A percentile compares a stretch with the other conserved stretches of the same genome.
These are phyloP conservation scores for Leptographium galeiforme DNA, from an alignment of 2,329 filamentous ascomycete species.

Conservation along the genomic window DNA sequence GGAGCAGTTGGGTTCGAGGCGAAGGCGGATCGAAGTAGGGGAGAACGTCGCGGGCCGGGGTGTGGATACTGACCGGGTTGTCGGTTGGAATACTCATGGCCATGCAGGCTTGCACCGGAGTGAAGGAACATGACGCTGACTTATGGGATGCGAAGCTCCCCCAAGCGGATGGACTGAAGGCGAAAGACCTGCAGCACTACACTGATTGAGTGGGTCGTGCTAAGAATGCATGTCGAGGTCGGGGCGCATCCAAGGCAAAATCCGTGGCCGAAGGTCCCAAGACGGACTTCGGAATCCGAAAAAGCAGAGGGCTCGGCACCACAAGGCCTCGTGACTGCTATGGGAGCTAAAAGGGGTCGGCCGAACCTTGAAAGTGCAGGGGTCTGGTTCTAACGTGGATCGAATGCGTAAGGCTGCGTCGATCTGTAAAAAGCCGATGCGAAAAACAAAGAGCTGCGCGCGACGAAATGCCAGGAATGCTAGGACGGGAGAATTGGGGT, in stretches of 20 bases:
- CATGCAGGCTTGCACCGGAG: conserved; percentile 44
- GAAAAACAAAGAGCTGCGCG: too few relatives aligned
- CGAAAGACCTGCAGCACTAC: background rate
- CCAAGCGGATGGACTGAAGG: background rate
- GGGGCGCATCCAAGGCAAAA: background rate
- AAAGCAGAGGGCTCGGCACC: background rate
- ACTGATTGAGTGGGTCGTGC: background rate
- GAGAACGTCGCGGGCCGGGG: conserved; percentile 20
- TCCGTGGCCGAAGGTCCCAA: background rate
- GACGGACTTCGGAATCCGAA: background rate
- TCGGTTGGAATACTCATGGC: conserved; percentile 41
- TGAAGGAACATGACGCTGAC: conserved; percentile 40
- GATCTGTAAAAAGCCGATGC: background rate
- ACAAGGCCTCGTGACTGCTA: background rate
- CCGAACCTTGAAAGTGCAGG: background rate
- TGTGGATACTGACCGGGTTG: conserved; percentile 20
- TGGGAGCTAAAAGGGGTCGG: background rate
- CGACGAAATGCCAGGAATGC: too few relatives aligned
- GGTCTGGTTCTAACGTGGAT: background rate
- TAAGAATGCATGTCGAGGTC: background rate
- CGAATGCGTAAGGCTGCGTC: background rate
- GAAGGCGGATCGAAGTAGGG: conserved; percentile 29
- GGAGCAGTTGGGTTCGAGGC: conserved; percentile 8
- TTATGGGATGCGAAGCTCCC: background rate
- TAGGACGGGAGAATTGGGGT: too few relatives aligned